phyloP scores from a whole-genome alignment of 495 filamentous ascomycete species.

The Glarea lozoyensis region DNA sequence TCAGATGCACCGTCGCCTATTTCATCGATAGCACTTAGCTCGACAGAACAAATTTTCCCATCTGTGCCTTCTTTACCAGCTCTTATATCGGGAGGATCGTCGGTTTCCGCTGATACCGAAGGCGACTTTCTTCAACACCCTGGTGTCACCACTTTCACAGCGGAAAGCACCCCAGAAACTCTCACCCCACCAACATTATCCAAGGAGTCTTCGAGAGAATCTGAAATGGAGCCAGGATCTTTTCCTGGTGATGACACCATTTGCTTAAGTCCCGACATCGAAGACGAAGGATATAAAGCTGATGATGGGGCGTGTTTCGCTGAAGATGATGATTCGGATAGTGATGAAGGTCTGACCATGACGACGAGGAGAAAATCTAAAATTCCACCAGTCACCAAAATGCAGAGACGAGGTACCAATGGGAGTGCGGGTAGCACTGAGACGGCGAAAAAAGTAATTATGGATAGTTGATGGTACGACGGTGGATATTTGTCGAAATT shows the following conservation, averaged over 20 bases:
- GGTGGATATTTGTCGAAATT: not conserved
- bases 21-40: conserved; percentile 46
- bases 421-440: conserved; percentile 44
- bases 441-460: conserved; percentile 43
- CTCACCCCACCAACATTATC: conserved; percentile 36
- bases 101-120: conserved; percentile 54
- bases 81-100: conserved; percentile 71
- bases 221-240: conserved; percentile 14
- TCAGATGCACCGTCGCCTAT: conserved; percentile 47
- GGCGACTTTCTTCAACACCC: conserved; percentile 43
- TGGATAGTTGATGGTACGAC: conserved; percentile 15
- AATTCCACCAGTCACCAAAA: conserved; percentile 8
- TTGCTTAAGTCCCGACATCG: conserved; percentile 24
- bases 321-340: conserved; percentile 46
- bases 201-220: conserved; percentile 17
- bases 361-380: conserved; percentile 25
- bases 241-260: conserved; percentile 1
- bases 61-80: conserved; percentile 72
- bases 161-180: conserved; percentile 40
- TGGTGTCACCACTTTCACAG: conserved; percentile 29
- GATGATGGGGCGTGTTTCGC: conserved; percentile 27
- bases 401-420: conserved; percentile 37
- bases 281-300: conserved; percentile 43
- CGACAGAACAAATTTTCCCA: conserved; percentile 50
- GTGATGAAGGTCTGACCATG: conserved; percentile 46